phyloP scores from a whole-genome alignment of 1,139 yeast species.

The Magnusiomyces magnusii region DNA sequence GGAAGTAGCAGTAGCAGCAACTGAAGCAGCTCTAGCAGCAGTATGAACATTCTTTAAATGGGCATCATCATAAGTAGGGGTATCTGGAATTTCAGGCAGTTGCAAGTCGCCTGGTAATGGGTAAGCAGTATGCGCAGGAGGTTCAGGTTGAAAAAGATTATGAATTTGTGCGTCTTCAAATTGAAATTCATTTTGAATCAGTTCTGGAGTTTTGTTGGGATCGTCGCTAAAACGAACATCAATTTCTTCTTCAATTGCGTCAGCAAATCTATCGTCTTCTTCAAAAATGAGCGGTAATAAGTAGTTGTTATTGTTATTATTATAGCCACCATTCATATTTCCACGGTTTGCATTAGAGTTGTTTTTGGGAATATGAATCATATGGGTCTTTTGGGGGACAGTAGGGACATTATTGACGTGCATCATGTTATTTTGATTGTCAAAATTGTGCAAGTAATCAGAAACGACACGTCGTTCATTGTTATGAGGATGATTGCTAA shows the following conservation, averaged over 20 bases:
- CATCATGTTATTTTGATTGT: not conserved
- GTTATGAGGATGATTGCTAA: not conserved
- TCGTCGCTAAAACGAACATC: conserved; percentile 1
- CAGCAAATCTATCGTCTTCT: conserved; percentile 34
- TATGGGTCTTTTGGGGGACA: not conserved
- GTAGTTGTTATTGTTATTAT: not conserved
- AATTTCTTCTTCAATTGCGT: conserved; percentile 22
- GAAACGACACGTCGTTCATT: conserved; percentile 10
- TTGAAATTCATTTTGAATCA: not conserved
- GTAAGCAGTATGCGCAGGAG: not conserved
- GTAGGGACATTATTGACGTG: not conserved
- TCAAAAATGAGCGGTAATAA: conserved; percentile 36
- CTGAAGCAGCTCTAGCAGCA: not conserved
- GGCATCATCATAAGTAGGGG: conserved; percentile 7
- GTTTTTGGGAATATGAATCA: not conserved
- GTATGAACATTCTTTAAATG: not conserved
- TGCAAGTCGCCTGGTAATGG: not conserved
- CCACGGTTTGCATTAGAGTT: not conserved
- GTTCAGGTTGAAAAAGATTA: not conserved
- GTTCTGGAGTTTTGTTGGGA: not conserved
- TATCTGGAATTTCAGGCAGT: conserved; percentile 8
- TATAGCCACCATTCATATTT: not conserved
- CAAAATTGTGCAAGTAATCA: conserved; percentile 1
- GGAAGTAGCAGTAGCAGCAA: conserved; percentile 2
- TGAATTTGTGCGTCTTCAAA: not conserved